Conservation (phyloP, 345 rosid genomes). For the Fremontodendron californicum region DNA sequence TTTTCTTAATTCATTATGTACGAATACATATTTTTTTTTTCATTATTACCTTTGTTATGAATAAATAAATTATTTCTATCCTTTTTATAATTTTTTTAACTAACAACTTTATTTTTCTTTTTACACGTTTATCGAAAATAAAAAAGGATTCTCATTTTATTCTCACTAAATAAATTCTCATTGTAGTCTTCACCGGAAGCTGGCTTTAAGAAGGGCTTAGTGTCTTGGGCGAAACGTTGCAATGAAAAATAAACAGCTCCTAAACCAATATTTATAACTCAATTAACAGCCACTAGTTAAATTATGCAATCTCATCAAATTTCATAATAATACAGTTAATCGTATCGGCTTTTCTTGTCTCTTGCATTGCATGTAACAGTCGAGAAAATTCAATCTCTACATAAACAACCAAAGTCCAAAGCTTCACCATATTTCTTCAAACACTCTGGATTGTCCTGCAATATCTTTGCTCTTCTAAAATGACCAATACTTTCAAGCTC, state of each 20-base stretch:
- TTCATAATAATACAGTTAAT: background rate
- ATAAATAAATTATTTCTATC: no score
- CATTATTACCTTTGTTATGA: no score
- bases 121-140: no score
- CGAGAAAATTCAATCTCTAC: background rate
- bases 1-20: no score
- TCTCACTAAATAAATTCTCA: no score
- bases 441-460: background rate
- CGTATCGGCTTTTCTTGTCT: background rate
- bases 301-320: background rate
- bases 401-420: background rate
- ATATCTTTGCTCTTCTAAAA: background rate
- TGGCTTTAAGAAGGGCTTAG: background rate
- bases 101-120: no score
- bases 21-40: no score
- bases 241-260: background rate
- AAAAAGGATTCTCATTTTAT: no score
- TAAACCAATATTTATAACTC: background rate
- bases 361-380: background rate
- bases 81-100: no score
- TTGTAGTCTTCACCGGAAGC: no score
- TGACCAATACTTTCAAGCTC: constrained; percentile 13
- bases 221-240: background rate
- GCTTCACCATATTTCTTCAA: background rate
- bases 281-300: background rate